These are phyloP conservation scores for Babesia bigemina DNA, from an alignment of 169 alveolate species.

Conservation along the genomic window DNA sequence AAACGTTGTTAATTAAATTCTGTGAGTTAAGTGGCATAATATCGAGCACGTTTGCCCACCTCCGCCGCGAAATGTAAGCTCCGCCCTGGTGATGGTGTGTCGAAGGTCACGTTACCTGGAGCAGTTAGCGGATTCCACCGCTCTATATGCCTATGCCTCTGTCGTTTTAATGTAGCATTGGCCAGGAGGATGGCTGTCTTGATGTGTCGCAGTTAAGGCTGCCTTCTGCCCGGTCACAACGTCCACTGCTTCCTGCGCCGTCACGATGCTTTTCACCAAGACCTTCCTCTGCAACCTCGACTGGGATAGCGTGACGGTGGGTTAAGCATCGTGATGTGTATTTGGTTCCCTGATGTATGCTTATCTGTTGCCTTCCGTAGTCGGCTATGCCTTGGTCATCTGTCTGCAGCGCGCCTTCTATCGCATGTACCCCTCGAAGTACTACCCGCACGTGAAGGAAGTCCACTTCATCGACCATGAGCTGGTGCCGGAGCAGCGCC, in stretches of 20 bases:
- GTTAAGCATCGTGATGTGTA: background rate
- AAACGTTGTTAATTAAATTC: too few species aligned
- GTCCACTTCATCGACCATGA: conserved; percentile 47
- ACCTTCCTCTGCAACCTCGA: conserved; percentile 46
- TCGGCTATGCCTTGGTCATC: background rate
- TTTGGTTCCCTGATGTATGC: background rate
- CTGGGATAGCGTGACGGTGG: conserved; percentile 59
- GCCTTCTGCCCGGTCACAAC: background rate
- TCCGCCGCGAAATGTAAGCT: too few species aligned
- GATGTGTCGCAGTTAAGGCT: background rate
- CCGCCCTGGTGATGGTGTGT: too few species aligned
- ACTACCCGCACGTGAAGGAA: conserved; percentile 54
- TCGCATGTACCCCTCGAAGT: conserved; percentile 54
- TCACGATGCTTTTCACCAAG: conserved; percentile 31
- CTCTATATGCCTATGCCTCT: too few species aligned
- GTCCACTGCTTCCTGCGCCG: background rate
- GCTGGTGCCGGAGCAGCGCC: conserved; percentile 37
- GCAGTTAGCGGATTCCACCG: too few species aligned
- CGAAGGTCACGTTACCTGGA: too few species aligned
- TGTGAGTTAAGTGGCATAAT: too few species aligned
- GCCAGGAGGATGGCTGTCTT: background rate
- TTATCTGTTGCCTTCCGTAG: background rate
- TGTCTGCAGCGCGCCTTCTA: conserved; percentile 53
- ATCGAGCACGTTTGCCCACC: too few species aligned
- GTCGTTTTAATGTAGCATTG: too few species aligned